phyloP scores from a whole-genome alignment of 352 stramenopile species.

The Phytophthora syringae region DNA sequence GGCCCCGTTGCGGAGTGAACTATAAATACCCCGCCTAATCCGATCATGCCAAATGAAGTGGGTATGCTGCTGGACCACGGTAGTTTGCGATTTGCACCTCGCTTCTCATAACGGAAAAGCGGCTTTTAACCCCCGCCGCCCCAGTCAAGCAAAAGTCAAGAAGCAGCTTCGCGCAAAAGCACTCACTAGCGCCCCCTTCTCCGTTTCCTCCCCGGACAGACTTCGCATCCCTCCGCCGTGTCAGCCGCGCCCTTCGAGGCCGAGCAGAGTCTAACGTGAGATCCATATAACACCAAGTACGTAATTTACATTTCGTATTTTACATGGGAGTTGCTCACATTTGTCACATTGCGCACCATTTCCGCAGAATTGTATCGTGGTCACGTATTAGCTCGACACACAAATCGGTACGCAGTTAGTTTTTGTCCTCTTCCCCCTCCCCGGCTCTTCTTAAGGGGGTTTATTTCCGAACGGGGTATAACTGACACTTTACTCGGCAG shows the following conservation, averaged over 20 bases:
- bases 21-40: too few relatives aligned
- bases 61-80: too few relatives aligned
- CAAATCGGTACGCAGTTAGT: slow-evolving; percentile 22
- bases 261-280: slow-evolving; percentile 24
- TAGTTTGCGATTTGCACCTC: slow-evolving; percentile 1
- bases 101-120: slow-evolving; percentile 12
- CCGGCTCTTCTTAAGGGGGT: background rate
- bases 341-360: slow-evolving; percentile 3
- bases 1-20: too few relatives aligned
- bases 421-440: too few relatives aligned
- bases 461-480: slow-evolving; percentile 3
- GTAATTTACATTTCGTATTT: too few relatives aligned
- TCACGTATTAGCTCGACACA: slow-evolving; percentile 11
- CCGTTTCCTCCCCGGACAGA: background rate
- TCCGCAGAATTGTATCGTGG: background rate
- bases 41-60: too few relatives aligned
- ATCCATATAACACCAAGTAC: too few relatives aligned
- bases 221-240: slow-evolving; percentile 1
- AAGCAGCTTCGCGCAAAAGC: slow-evolving; percentile 38
- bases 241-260: slow-evolving; percentile 26
- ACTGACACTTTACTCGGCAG: slow-evolving; percentile 16
- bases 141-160: slow-evolving; percentile 32
- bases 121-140: slow-evolving; percentile 21
- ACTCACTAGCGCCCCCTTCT: slow-evolving; percentile 6
- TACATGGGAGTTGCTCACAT: background rate